These are phyloP conservation scores for Rhododendron henanense DNA, from an alignment of 148 eudicot genomes.

Conservation along the genomic window DNA sequence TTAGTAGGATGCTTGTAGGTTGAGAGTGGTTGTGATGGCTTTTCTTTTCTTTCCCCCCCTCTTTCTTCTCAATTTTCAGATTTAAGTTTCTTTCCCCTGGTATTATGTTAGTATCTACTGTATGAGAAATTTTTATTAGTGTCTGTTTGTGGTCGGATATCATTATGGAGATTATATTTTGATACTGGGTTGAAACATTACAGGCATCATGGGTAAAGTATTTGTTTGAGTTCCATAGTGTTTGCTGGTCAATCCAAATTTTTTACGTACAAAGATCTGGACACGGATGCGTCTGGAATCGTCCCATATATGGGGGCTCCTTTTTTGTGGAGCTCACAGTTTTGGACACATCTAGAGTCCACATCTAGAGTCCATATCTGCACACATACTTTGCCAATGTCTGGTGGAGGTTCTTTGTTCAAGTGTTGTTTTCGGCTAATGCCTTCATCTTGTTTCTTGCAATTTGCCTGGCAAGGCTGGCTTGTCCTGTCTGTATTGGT, in stretches of 20 bases:
- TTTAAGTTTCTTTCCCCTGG: conserved; percentile 2
- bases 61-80: not conserved
- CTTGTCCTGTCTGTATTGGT: not conserved
- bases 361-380: not conserved
- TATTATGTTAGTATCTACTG: conserved; percentile 24
- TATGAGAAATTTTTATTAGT: conserved; percentile 21
- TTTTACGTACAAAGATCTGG: too few relatives aligned
- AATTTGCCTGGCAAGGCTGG: not conserved
- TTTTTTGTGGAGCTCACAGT: not conserved
- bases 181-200: conserved; percentile 8
- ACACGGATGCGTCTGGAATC: too few relatives aligned
- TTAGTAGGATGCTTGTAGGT: conserved; percentile 27
- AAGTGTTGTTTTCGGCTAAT: not conserved
- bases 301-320: not conserved
- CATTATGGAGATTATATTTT: not conserved
- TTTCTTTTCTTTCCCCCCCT: not conserved
- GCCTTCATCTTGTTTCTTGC: not conserved
- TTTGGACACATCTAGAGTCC: not conserved
- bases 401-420: not conserved
- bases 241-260: not conserved
- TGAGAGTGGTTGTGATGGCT: conserved; percentile 26
- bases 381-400: not conserved
- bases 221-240: not conserved
- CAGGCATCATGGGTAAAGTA: not conserved
- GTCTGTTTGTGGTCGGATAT: conserved; percentile 16